Base-by-base conservation (phyloP, 352 stramenopile species). In the Globisporangium orthogonon region DNA sequence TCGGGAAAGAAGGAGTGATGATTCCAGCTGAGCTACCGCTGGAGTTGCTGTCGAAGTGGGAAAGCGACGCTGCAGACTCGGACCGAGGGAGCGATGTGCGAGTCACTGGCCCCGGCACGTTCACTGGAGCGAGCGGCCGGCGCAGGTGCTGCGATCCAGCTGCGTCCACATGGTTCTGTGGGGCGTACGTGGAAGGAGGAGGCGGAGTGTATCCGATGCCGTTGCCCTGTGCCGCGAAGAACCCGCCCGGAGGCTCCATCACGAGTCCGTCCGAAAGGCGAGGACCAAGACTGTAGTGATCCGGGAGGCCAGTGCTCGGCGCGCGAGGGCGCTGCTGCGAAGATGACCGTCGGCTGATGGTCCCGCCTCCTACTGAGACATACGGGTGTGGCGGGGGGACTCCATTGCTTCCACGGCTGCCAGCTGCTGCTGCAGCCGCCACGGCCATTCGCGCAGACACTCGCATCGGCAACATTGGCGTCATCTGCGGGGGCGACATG, bases 241-340 rank as follows among this genome's bases (percentile, higher is more conserved):
- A 65, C 15, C 56, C 51, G 10, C 50, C 50, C 35, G 70, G 67
- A 17, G 66, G 56, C 45, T 81, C 74, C 74, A 84, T 84, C 6
- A 76, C 56, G 4, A 84, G 58, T 2, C 71, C 74, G 31, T 63
- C 68, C 5, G 74, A 84, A 9, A 79, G 61, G 0, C 74, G 60
- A 30, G 66, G 63, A 52, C 69, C 50, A 0, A 65, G 58, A 40
- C 41, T 62, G 15, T 61, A 72, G 46, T 58, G 58, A 62, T 50
- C 65, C n/a, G 58, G 58, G 59, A 51, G 67, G 33, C 60, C 61
- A 54, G 30, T 67, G 23, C 44, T 54, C 30, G 56, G 67, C 7
- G 54, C 46, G 23, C 49, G 62, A 60, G 65, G 61, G 1, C 63
- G 60, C 7, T 58, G 58, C 31, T 60, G 49, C 43, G 62, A 47